phyloP scores from a whole-genome alignment of 2,329 filamentous ascomycete genomes.

The Helotiales sp. region DNA sequence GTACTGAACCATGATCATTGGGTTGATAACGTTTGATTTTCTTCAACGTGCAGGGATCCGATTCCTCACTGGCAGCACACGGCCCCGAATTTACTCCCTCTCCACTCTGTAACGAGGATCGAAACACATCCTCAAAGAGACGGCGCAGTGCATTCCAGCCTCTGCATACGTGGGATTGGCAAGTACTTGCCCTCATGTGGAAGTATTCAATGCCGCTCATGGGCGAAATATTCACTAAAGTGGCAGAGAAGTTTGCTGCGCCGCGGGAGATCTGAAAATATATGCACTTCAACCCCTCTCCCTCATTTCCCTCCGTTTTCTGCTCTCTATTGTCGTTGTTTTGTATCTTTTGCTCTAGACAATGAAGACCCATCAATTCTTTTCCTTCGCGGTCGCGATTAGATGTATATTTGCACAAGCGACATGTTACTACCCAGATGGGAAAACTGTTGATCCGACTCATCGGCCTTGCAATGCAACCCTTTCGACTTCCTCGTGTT shows the following conservation, averaged over 20 bases:
- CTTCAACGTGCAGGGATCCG: not conserved
- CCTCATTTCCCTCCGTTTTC: too few species aligned
- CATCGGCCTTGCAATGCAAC: slow-evolving; percentile 22
- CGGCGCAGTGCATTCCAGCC: not conserved
- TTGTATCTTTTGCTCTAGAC: not conserved
- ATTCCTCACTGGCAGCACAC: not conserved
- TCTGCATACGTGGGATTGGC: not conserved
- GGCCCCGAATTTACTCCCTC: slow-evolving; percentile 1
- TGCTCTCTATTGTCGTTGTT: not conserved
- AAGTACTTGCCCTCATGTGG: not conserved
- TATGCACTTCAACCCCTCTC: not conserved
- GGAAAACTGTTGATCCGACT: slow-evolving; percentile 13
- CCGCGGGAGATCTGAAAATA: not conserved
- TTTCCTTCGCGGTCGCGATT: not conserved
- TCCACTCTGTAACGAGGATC: slow-evolving; percentile 3
- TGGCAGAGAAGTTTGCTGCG: not conserved
- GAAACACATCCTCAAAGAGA: not conserved
- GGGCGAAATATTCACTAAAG: too few species aligned
- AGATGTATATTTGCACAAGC: not conserved
- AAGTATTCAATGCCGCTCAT: not conserved
- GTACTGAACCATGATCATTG: not conserved
- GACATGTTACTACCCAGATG: slow-evolving; percentile 19
- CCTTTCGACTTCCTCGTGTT: slow-evolving; percentile 12
- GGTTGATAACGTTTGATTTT: not conserved
- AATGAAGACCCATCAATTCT: not conserved